phyloP scores from a whole-genome alignment of 371 early-diverging fungal species.

The Scutellospora calospora region DNA sequence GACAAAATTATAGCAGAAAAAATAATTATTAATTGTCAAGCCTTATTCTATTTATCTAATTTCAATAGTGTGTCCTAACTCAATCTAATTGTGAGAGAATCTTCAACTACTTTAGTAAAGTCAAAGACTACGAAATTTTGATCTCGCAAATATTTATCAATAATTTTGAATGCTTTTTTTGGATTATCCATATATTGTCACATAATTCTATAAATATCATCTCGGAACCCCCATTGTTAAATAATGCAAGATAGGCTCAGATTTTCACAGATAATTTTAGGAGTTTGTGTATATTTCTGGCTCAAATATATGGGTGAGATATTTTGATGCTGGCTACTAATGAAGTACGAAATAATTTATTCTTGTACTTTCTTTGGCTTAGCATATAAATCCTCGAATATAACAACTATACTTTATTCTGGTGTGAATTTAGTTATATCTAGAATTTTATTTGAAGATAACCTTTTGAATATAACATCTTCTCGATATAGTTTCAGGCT shows the following conservation, averaged over 20 bases:
- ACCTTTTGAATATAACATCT: conserved; percentile 5
- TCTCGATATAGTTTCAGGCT: conserved; percentile 32
- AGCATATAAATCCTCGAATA: conserved; percentile 36
- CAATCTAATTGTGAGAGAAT: conserved; percentile 33
- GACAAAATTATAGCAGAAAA: no score
- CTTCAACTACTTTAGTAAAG: conserved; percentile 10
- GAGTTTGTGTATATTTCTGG: conserved; percentile 39
- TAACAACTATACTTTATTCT: conserved; percentile 20
- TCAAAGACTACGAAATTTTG: conserved; percentile 35
- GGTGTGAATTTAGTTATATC: conserved; percentile 26
- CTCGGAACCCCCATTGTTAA: conserved; percentile 1
- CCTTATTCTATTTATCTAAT: conserved; percentile 20
- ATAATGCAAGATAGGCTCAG: background rate
- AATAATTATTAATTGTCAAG: no score
- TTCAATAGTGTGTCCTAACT: conserved; percentile 33
- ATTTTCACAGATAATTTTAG: conserved; percentile 36
- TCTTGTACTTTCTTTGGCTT: conserved; percentile 27
- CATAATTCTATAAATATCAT: conserved; percentile 32
- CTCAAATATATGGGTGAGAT: conserved; percentile 31
- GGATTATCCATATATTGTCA: conserved; percentile 32
- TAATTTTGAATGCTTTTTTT: conserved; percentile 31
- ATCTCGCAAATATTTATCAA: conserved; percentile 40
- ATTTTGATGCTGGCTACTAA: conserved; percentile 29
- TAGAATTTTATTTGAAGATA: conserved; percentile 7
- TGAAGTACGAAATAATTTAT: conserved; percentile 24